Percentiles rank a stretch among this genome's conserved stretches.
Evolutionary conservation across 768 basidiomycete species (phyloP).

Genomic region (Lentinus tigrinus): DNA sequence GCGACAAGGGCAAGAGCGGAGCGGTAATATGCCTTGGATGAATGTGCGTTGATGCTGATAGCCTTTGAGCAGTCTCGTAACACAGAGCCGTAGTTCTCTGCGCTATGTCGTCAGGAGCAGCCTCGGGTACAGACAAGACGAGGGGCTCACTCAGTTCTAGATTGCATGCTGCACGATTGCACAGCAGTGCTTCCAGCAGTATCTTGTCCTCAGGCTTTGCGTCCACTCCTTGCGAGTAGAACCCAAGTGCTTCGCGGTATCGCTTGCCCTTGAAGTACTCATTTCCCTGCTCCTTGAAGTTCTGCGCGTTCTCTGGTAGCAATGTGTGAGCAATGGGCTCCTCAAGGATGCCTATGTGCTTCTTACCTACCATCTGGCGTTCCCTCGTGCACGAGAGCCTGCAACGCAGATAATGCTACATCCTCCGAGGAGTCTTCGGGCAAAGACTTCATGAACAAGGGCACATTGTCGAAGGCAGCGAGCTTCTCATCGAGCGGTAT

Average conservation of each 20-base stretch:
- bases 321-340: background rate
- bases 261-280: constrained; percentile 89
- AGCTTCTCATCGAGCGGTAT: constrained; percentile 36
- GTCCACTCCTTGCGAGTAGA: constrained; percentile 89
- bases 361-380: constrained; percentile 84
- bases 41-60: constrained; percentile 56
- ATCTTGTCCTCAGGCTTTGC: constrained; percentile 67
- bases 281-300: constrained; percentile 95
- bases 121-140: background rate
- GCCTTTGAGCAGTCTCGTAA: constrained; percentile 82
- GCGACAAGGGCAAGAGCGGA: constrained; percentile 76
- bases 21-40: constrained; percentile 85
- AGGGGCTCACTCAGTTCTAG: constrained; percentile 70
- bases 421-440: constrained; percentile 69
- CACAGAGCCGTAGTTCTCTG: constrained; percentile 88
- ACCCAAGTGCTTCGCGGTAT: constrained; percentile 81
- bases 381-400: constrained; percentile 84
- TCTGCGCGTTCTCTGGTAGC: constrained; percentile 75
- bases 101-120: background rate
- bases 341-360: background rate
- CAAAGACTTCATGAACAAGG: constrained; percentile 90
- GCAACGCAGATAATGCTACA: constrained; percentile 73
- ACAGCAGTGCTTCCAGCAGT: constrained; percentile 66
- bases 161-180: constrained; percentile 93
- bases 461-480: constrained; percentile 59